Evolutionary conservation across 1,284 basidiomycete genomes (phyloP).

Genomic region (Leucoagaricus sp.): DNA sequence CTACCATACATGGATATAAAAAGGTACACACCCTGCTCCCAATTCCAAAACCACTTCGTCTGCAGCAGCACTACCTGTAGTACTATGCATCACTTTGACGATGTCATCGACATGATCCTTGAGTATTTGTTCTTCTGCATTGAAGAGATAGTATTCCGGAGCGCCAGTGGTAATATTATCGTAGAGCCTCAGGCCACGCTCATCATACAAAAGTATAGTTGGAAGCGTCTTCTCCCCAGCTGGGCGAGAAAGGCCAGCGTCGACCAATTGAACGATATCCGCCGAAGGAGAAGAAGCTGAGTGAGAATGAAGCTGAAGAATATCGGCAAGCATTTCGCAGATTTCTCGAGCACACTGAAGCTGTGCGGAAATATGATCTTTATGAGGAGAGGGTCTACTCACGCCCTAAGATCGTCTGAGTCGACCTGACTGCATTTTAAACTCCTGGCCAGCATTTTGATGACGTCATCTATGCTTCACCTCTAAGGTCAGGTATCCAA

Average conservation of each 20-base stretch:
- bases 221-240: slow-evolving; percentile 69
- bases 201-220: slow-evolving; percentile 87
- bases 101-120: slow-evolving; percentile 65
- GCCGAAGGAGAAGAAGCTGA: slow-evolving; percentile 30
- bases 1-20: not conserved
- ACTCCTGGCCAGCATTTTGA: not conserved
- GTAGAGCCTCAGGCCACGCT: slow-evolving; percentile 80
- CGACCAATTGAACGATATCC: slow-evolving; percentile 49
- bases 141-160: slow-evolving; percentile 89
- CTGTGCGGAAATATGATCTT: not conserved
- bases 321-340: slow-evolving; percentile 43
- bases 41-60: slow-evolving; percentile 78
- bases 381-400: not conserved
- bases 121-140: slow-evolving; percentile 73
- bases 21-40: slow-evolving; percentile 78
- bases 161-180: slow-evolving; percentile 83
- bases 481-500: not conserved
- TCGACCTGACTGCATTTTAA: no score
- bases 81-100: slow-evolving; percentile 69
- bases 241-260: slow-evolving; percentile 56
- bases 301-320: slow-evolving; percentile 52
- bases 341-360: not conserved
- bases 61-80: slow-evolving; percentile 40
- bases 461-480: slow-evolving; percentile 1
- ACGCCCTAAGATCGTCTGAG: no score